These are phyloP conservation scores for Tritrichomonas foetus DNA, from an alignment of 208 protist species.

Conservation along the genomic window DNA sequence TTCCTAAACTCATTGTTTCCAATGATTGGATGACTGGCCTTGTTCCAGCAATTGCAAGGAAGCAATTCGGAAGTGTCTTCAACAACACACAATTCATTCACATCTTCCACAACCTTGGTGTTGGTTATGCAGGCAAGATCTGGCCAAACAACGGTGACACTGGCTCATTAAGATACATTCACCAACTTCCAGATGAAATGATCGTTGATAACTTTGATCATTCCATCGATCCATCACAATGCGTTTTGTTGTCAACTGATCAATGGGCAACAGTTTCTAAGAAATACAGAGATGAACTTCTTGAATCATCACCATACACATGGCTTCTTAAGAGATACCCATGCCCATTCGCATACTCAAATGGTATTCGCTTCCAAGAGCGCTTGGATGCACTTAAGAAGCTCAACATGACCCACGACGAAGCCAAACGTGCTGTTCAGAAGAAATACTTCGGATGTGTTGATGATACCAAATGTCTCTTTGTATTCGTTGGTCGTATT, in stretches of 20 bases:
- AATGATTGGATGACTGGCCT: neutral
- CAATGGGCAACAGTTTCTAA: no score
- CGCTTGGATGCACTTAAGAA: neutral
- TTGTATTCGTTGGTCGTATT: slow-evolving; percentile 22
- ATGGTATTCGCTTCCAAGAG: neutral
- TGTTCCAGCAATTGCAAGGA: neutral
- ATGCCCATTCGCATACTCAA: neutral
- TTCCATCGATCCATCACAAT: slow-evolving; percentile 9
- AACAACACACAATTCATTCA: neutral
- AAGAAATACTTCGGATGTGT: neutral
- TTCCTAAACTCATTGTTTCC: neutral
- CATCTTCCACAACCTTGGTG: slow-evolving; percentile 24
- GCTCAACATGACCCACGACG: neutral
- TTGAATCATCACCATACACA: slow-evolving; percentile 3
- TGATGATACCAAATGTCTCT: neutral
- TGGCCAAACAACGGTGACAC: neutral
- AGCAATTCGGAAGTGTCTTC: neutral
- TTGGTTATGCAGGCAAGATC: slow-evolving; percentile 13
- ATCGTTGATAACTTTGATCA: slow-evolving; percentile 22
- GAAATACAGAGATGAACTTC: neutral
- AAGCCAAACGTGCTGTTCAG: neutral
- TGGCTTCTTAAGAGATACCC: neutral
- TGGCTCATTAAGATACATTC: neutral
- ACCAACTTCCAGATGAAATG: neutral
- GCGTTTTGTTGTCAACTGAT: neutral